Evolutionary conservation across 176 grass and related monocot species (phyloP).

Genomic region (Pharus latifolius): DNA sequence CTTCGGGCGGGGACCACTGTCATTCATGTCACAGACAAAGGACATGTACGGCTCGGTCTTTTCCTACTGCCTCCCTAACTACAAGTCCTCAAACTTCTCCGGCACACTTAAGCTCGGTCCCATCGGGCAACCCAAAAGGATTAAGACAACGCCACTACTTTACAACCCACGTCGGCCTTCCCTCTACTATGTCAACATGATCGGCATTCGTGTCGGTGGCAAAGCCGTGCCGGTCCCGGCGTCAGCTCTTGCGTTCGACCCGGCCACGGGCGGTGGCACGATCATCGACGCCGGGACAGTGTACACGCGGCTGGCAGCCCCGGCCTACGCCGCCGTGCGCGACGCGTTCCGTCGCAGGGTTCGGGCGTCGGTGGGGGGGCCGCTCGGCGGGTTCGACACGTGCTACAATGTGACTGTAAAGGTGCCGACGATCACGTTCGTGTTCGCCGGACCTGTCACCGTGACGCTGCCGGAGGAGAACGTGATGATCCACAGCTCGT

Average conservation of each 20-base stretch:
- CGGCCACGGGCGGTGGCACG: constrained; percentile 39
- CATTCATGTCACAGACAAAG: constrained; percentile 63
- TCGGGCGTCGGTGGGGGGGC: constrained; percentile 6
- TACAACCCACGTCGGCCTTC: constrained; percentile 55
- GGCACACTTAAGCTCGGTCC: constrained; percentile 61
- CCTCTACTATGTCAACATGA: constrained; percentile 78
- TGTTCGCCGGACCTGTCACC: constrained; percentile 32
- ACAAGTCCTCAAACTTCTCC: constrained; percentile 67
- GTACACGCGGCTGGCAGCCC: constrained; percentile 55
- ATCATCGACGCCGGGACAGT: constrained; percentile 75
- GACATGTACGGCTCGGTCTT: constrained; percentile 45
- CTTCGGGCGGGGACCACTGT: constrained; percentile 63
- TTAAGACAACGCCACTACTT: constrained; percentile 66
- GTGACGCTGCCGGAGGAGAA: constrained; percentile 72
- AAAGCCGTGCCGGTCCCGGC: constrained; percentile 33
- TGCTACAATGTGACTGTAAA: constrained; percentile 50
- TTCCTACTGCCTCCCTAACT: constrained; percentile 84
- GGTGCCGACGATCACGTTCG: constrained; percentile 24
- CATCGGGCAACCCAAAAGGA: constrained; percentile 36
- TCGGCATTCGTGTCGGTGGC: constrained; percentile 45
- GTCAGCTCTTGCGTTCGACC: constrained; percentile 42
- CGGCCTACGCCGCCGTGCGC: constrained; percentile 64
- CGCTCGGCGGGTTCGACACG: constrained; percentile 77
- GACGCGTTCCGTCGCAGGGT: constrained; percentile 55
- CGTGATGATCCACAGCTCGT: constrained; percentile 63